These are phyloP conservation scores for Boeremia lycopersici DNA, from an alignment of 2,329 filamentous ascomycete species.

Conservation along the genomic window DNA sequence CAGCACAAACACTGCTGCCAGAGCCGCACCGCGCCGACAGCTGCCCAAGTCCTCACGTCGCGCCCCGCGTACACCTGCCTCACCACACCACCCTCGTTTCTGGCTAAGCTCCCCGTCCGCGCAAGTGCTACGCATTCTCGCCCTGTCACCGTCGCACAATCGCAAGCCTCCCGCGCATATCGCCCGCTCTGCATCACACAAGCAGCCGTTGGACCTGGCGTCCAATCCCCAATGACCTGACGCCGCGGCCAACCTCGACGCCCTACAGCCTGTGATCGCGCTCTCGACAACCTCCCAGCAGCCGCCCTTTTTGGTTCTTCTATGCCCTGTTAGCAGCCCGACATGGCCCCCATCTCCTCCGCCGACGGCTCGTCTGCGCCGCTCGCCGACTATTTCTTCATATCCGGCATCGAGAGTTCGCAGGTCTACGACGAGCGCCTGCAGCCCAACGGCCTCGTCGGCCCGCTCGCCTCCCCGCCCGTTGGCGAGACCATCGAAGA, in stretches of 20 bases:
- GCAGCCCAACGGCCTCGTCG: slow-evolving; percentile 37
- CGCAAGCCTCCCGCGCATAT: slow-evolving; percentile 19
- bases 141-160: slow-evolving; percentile 36
- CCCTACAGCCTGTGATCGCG: slow-evolving; percentile 28
- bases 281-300: slow-evolving; percentile 30
- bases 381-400: slow-evolving; percentile 72
- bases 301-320: slow-evolving; percentile 36
- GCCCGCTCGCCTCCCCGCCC: slow-evolving; percentile 38
- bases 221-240: slow-evolving; percentile 46
- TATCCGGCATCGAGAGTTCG: slow-evolving; percentile 60
- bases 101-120: slow-evolving; percentile 23
- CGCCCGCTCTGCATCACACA: slow-evolving; percentile 30
- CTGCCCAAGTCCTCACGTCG: not conserved
- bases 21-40: not conserved
- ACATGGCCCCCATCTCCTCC: slow-evolving; percentile 48
- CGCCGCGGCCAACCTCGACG: slow-evolving; percentile 32
- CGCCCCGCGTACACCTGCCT: slow-evolving; percentile 16
- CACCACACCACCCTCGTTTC: slow-evolving; percentile 20
- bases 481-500: slow-evolving; percentile 66
- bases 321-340: slow-evolving; percentile 31
- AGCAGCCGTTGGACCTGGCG: slow-evolving; percentile 38
- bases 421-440: slow-evolving; percentile 57
- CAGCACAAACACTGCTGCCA: not conserved
- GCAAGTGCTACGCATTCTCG: slow-evolving; percentile 34
- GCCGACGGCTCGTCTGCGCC: slow-evolving; percentile 57